phyloP scores from a whole-genome alignment of 1,284 basidiomycete species.

The Tilletiopsis washingtonensis region DNA sequence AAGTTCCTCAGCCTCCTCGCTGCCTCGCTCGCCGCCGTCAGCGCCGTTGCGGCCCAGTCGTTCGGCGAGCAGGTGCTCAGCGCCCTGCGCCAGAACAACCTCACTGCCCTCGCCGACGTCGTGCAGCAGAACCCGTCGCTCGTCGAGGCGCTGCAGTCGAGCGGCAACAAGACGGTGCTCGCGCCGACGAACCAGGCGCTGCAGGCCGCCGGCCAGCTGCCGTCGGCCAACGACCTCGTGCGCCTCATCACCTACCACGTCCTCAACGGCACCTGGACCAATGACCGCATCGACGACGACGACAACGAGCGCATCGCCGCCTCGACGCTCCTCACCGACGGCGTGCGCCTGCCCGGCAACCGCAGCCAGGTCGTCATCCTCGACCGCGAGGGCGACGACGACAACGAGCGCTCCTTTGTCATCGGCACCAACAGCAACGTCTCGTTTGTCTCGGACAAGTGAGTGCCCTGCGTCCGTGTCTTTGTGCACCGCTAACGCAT shows the following conservation, averaged over 20 bases:
- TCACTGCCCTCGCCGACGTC: constrained; percentile 20
- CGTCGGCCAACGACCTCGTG: constrained; percentile 50
- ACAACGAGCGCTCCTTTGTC: background rate
- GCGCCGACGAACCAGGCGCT: constrained; percentile 49
- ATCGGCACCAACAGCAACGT: constrained; percentile 47
- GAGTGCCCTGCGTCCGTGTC: too few species aligned
- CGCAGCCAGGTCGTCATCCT: constrained; percentile 59
- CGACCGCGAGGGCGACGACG: constrained; percentile 46
- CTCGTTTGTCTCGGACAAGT: too few species aligned
- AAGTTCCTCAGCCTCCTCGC: too few species aligned
- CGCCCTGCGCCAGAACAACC: constrained; percentile 23
- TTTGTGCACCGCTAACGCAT: too few species aligned
- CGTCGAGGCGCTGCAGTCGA: background rate
- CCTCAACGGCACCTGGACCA: constrained; percentile 54
- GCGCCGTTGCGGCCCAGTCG: too few species aligned
- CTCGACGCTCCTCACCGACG: constrained; percentile 56
- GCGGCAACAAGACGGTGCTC: constrained; percentile 46
- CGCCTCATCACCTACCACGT: constrained; percentile 60
- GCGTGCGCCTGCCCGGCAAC: constrained; percentile 15
- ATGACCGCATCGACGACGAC: constrained; percentile 47
- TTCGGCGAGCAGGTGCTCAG: constrained; percentile 21
- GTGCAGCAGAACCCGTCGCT: constrained; percentile 18
- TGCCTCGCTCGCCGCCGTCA: too few species aligned
- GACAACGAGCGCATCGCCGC: constrained; percentile 57
- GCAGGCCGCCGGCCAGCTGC: constrained; percentile 39